Percentiles rank a stretch among this genome's conserved stretches.
These are phyloP conservation scores for Ceraceosorus bombacis DNA, from an alignment of 1,284 basidiomycete genomes.

Conservation along the genomic window DNA sequence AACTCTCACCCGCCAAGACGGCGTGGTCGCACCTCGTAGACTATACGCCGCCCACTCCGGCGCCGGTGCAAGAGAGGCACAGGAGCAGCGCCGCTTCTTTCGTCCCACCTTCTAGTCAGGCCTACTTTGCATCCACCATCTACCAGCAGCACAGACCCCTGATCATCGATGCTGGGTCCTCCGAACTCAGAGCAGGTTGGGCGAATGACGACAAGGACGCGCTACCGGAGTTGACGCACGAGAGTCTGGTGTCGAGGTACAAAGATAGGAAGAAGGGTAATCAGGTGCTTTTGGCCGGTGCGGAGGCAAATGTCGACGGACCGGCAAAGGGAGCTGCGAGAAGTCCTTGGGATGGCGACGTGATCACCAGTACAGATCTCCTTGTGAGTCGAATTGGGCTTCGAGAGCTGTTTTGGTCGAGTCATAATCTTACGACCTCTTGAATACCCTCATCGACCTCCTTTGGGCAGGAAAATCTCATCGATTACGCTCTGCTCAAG, in stretches of 20 bases:
- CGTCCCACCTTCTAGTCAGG: not conserved
- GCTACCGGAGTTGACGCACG: slow-evolving; percentile 28
- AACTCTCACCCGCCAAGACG: too few relatives aligned
- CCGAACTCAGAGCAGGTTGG: slow-evolving; percentile 82
- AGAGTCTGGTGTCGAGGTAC: slow-evolving; percentile 41
- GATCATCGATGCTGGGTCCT: slow-evolving; percentile 84
- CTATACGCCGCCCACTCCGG: not conserved
- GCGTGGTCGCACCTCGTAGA: not conserved
- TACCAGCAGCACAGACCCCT: slow-evolving; percentile 53
- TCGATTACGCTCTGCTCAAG: slow-evolving; percentile 84
- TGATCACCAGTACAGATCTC: slow-evolving; percentile 43
- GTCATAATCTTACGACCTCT: not conserved
- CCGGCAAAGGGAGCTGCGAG: slow-evolving; percentile 32
- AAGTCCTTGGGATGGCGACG: slow-evolving; percentile 41
- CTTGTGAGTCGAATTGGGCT: slow-evolving; percentile 20
- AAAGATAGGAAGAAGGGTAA: slow-evolving; percentile 37
- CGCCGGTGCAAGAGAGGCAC: not conserved
- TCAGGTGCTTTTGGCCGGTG: slow-evolving; percentile 39
- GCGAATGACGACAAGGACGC: slow-evolving; percentile 47
- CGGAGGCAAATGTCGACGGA: slow-evolving; percentile 41
- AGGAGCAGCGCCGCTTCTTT: not conserved
- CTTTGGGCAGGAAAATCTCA: slow-evolving; percentile 70
- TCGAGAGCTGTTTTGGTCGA: not conserved
- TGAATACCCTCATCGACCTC: too few relatives aligned
- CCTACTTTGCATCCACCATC: slow-evolving; percentile 17